These are phyloP conservation scores for Passiflora organensis DNA, from an alignment of 345 rosid genomes.

Conservation along the genomic window DNA sequence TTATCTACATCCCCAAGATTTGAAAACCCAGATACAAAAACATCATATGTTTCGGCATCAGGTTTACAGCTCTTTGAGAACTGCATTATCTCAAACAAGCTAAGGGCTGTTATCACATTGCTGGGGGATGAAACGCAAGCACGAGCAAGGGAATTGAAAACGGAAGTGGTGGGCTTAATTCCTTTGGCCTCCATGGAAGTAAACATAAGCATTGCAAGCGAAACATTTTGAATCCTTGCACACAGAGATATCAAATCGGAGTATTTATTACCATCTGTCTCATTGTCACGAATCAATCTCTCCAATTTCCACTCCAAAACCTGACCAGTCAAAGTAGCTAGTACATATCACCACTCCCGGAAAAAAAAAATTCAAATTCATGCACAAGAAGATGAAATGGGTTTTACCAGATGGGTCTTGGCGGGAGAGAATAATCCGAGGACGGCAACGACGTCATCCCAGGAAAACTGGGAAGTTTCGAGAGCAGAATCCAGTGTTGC, in stretches of 20 bases:
- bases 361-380: not conserved
- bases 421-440: constrained; percentile 28
- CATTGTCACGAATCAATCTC: constrained; percentile 25
- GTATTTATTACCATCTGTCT: constrained; percentile 14
- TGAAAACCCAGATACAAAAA: constrained; percentile 29
- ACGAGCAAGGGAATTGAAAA: constrained; percentile 32
- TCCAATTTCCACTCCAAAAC: constrained; percentile 41
- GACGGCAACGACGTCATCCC: constrained; percentile 21
- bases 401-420: constrained; percentile 27
- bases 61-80: constrained; percentile 24
- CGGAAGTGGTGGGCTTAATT: constrained; percentile 23
- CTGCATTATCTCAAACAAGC: constrained; percentile 39
- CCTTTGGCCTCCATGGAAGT: constrained; percentile 35
- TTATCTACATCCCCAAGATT: constrained; percentile 21
- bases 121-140: constrained; percentile 20
- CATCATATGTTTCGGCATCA: constrained; percentile 28
- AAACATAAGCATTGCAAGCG: constrained; percentile 33
- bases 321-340: constrained; percentile 12
- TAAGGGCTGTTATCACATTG: constrained; percentile 22
- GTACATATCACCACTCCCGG: not conserved
- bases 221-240: constrained; percentile 26
- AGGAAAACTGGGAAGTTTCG: constrained; percentile 10
- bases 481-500: constrained; percentile 22
- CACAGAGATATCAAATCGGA: constrained; percentile 31
- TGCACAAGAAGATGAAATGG: not conserved